phyloP scores from a whole-genome alignment of 2,329 filamentous ascomycete species.

The Colletotrichum destructivum region DNA sequence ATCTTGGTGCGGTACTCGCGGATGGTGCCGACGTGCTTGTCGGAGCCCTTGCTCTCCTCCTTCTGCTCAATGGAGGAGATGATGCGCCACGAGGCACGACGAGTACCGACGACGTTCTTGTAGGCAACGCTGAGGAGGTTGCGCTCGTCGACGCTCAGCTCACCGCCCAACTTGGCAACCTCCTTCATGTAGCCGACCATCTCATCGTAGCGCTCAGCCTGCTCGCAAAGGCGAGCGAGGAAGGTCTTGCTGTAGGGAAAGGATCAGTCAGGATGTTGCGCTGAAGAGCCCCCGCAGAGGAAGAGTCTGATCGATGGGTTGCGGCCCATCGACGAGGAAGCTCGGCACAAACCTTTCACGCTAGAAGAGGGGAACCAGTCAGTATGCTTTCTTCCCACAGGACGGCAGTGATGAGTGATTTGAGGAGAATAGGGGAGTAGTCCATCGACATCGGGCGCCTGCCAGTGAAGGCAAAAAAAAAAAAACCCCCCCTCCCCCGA shows the following conservation, averaged over 20 bases:
- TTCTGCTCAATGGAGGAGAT: conserved; percentile 99
- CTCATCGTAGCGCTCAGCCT: conserved; percentile 99
- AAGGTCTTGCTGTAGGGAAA: conserved; percentile 89
- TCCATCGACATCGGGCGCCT: neutral
- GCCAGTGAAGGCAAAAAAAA: neutral
- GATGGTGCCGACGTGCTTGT: conserved; percentile 95
- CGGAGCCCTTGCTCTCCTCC: conserved; percentile 98
- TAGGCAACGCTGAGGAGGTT: conserved; percentile 99
- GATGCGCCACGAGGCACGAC: conserved; percentile 99
- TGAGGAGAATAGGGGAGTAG: conserved; percentile 9
- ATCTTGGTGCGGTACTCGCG: conserved; percentile 99
- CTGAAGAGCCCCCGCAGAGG: conserved; percentile 31
- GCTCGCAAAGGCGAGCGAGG: conserved; percentile 99
- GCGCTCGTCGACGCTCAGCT: conserved; percentile 95
- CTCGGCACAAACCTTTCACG: conserved; percentile 75
- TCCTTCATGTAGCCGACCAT: conserved; percentile 99
- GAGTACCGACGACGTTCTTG: conserved; percentile 99
- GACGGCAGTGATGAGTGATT: conserved; percentile 26
- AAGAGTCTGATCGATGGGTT: conserved; percentile 30
- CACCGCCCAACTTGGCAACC: conserved; percentile 89
- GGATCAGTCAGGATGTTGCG: conserved; percentile 35
- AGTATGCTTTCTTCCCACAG: conserved; percentile 48
- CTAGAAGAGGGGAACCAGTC: conserved; percentile 60
- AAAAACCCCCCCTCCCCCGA: too few species aligned
- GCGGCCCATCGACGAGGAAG: conserved; percentile 29